A percentile compares a stretch with the other conserved stretches of the same genome.
phyloP scores from a whole-genome alignment of 768 basidiomycete genomes.

The Auricularia auricula-judae region DNA sequence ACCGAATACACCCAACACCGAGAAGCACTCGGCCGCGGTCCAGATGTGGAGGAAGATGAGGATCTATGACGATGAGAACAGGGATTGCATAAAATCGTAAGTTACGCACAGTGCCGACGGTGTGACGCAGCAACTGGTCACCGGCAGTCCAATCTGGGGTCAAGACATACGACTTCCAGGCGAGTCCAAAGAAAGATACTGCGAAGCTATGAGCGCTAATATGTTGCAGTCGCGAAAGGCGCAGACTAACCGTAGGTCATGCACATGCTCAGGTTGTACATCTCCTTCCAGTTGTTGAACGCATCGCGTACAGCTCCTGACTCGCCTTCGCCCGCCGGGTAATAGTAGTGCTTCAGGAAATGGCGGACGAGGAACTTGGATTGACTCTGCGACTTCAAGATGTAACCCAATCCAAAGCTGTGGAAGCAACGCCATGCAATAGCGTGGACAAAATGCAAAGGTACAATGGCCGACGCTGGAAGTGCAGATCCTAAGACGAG shows the following conservation, averaged over 20 bases:
- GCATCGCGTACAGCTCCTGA: constrained; percentile 83
- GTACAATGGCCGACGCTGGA: constrained; percentile 39
- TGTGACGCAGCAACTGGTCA: constrained; percentile 77
- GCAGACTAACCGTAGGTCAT: constrained; percentile 78
- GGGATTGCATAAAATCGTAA: background rate
- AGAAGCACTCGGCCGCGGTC: constrained; percentile 82
- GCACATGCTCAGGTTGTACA: constrained; percentile 85
- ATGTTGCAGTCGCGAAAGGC: background rate
- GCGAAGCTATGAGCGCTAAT: background rate
- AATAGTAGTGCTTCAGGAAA: constrained; percentile 90
- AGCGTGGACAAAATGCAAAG: constrained; percentile 73
- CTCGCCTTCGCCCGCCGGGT: constrained; percentile 55
- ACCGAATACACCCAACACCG: constrained; percentile 92
- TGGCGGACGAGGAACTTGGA: constrained; percentile 87
- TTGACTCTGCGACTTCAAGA: constrained; percentile 76
- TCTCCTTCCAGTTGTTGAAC: constrained; percentile 87
- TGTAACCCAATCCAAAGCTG: constrained; percentile 73
- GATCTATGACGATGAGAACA: constrained; percentile 31
- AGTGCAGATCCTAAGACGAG: constrained; percentile 41
- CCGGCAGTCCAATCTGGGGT: constrained; percentile 83
- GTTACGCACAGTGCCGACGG: constrained; percentile 65
- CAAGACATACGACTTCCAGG: constrained; percentile 81
- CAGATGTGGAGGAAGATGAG: constrained; percentile 83
- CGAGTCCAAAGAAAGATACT: constrained; percentile 82
- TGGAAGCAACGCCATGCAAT: constrained; percentile 80